Percentiles rank a stretch among this genome's conserved stretches.
Conservation (phyloP, 345 rosid species). For the Turnera subulata region DNA sequence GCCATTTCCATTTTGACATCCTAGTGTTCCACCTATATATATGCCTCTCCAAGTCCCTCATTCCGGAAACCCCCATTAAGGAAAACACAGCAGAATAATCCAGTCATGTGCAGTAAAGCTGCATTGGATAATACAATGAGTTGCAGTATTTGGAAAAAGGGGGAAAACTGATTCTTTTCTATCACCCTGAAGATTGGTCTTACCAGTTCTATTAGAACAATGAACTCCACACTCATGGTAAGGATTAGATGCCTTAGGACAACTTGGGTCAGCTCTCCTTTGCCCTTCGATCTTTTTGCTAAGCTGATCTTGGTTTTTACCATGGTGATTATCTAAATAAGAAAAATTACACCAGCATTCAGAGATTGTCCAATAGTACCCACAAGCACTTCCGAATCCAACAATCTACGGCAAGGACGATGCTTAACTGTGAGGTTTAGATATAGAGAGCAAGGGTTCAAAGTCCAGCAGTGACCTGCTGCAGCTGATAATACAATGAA, state of each 20-base stretch:
- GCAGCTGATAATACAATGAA: not conserved
- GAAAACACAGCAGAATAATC: too few species aligned
- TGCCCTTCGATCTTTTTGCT: slow-evolving; percentile 37
- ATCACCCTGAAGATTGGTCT: slow-evolving; percentile 20
- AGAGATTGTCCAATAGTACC: slow-evolving; percentile 9
- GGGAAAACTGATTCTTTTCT: slow-evolving; percentile 42
- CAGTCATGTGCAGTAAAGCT: too few species aligned
- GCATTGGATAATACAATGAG: not conserved
- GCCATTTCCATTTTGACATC: too few species aligned
- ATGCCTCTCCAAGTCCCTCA: too few species aligned
- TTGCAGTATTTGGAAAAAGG: slow-evolving; percentile 7
- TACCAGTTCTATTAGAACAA: slow-evolving; percentile 37
- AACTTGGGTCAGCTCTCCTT: slow-evolving; percentile 35
- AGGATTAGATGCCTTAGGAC: slow-evolving; percentile 52
- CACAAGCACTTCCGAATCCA: not conserved
- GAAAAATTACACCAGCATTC: slow-evolving; percentile 9
- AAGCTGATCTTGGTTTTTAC: slow-evolving; percentile 27
- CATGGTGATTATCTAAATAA: slow-evolving; percentile 31
- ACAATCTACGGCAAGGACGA: too few species aligned
- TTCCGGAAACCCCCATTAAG: too few species aligned
- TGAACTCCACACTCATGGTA: slow-evolving; percentile 48
- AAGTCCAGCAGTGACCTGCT: too few species aligned
- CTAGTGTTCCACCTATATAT: too few species aligned
- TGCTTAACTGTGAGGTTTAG: too few species aligned
- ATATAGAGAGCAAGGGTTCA: too few species aligned